phyloP scores from a whole-genome alignment of 306 rosid genomes.

The Sesbania bispinosa region DNA sequence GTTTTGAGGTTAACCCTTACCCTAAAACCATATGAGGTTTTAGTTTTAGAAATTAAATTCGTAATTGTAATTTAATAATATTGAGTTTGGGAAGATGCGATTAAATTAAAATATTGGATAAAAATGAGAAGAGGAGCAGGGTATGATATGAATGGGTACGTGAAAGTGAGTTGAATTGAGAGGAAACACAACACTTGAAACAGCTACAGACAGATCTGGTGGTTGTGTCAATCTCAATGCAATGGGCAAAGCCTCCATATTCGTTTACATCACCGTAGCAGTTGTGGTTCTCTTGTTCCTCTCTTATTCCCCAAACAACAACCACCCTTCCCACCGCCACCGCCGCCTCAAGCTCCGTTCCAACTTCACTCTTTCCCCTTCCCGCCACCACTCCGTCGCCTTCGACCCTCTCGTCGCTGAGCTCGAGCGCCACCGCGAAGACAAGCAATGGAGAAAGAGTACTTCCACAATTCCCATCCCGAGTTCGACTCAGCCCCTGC shows the following conservation, averaged over 20 bases:
- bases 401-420: conserved; percentile 91
- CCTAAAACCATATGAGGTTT: too few relatives aligned
- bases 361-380: conserved; percentile 56
- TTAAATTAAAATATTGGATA: too few relatives aligned
- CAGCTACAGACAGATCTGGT: not conserved
- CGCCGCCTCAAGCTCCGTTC: conserved; percentile 91
- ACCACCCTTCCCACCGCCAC: conserved; percentile 47
- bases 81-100: not conserved
- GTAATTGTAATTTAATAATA: too few relatives aligned
- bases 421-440: conserved; percentile 89
- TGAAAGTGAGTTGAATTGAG: not conserved
- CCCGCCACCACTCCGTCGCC: conserved; percentile 44
- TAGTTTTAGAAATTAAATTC: too few relatives aligned
- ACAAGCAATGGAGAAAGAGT: conserved; percentile 73
- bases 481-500: conserved; percentile 61
- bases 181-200: not conserved
- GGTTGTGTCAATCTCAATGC: not conserved
- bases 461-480: conserved; percentile 54
- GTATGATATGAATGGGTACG: not conserved
- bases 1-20: too few relatives aligned
- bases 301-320: conserved; percentile 51
- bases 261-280: conserved; percentile 53
- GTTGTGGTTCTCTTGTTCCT: conserved; percentile 53
- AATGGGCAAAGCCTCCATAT: conserved; percentile 60
- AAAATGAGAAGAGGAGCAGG: not conserved